phyloP scores from a whole-genome alignment of 768 basidiomycete species.

The Russula sp. region DNA sequence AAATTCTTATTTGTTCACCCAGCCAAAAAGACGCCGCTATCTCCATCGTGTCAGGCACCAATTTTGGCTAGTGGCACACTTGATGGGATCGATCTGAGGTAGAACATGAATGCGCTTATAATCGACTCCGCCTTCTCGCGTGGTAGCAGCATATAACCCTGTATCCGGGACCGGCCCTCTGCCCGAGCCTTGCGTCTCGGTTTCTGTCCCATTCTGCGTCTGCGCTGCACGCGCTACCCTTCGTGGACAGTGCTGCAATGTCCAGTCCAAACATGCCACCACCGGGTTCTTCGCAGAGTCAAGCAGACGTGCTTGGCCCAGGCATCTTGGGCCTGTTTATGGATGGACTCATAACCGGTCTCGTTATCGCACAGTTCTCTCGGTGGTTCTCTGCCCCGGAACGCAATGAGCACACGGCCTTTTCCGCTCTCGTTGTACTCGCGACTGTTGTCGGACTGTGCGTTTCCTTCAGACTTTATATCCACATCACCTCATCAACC shows the following conservation, averaged over 20 bases:
- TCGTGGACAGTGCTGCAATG: not conserved
- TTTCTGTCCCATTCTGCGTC: not conserved
- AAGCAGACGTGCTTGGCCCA: not conserved
- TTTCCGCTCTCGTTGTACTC: not conserved
- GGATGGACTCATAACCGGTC: slow-evolving; percentile 5
- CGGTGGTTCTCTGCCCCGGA: slow-evolving; percentile 6
- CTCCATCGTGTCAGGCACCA: too few relatives aligned
- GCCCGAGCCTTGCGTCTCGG: not conserved
- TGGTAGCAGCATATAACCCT: not conserved
- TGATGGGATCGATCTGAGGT: not conserved
- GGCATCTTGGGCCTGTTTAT: slow-evolving; percentile 3
- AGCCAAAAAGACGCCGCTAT: too few relatives aligned
- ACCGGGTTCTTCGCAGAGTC: not conserved
- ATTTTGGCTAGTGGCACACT: too few relatives aligned
- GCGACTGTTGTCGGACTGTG: slow-evolving; percentile 13
- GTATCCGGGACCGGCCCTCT: not conserved
- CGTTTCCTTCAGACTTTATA: not conserved
- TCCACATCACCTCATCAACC: not conserved
- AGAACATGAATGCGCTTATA: not conserved
- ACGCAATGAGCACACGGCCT: not conserved
- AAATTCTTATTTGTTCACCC: too few relatives aligned
- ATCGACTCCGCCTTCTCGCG: not conserved
- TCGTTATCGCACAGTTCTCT: slow-evolving; percentile 9
- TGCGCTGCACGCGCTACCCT: not conserved
- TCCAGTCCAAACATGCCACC: not conserved